These are phyloP conservation scores for Neurospora sp. DNA, from an alignment of 495 filamentous ascomycete species.

Conservation along the genomic window DNA sequence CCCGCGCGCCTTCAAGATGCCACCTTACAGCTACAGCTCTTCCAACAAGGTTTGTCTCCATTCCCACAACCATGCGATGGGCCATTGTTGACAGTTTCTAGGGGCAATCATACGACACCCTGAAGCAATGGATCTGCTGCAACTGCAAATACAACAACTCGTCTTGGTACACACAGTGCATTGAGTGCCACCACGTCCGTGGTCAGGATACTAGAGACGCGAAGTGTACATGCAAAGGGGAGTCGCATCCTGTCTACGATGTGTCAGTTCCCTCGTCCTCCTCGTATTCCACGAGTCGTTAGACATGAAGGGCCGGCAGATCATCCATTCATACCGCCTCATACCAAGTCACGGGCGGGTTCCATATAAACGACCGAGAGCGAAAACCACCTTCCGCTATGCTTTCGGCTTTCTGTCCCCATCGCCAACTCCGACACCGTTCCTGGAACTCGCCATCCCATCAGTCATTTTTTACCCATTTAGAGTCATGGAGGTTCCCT, in stretches of 20 bases:
- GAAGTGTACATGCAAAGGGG: too few relatives aligned
- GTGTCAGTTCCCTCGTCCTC: not conserved
- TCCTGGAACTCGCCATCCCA: not conserved
- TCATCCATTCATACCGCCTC: not conserved
- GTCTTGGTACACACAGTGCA: too few relatives aligned
- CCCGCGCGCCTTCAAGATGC: not conserved
- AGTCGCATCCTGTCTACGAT: not conserved
- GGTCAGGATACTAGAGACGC: too few relatives aligned
- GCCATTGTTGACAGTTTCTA: not conserved
- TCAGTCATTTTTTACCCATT: not conserved
- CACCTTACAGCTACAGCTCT: not conserved
- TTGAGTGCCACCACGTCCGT: too few relatives aligned
- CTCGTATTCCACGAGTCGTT: not conserved
- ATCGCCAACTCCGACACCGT: not conserved
- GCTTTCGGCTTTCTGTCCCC: not conserved
- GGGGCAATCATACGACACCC: not conserved
- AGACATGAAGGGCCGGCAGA: not conserved
- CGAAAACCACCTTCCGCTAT: not conserved
- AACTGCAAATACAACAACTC: not conserved
- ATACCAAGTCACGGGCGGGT: not conserved
- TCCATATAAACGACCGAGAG: not conserved
- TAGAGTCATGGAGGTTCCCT: not conserved
- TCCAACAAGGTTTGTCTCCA: not conserved
- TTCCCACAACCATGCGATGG: not conserved
- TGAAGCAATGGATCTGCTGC: not conserved